A percentile compares a stretch with the other conserved stretches of the same genome.
These are phyloP conservation scores for Quillaja saponaria DNA, from an alignment of 306 rosid species.

Conservation along the genomic window DNA sequence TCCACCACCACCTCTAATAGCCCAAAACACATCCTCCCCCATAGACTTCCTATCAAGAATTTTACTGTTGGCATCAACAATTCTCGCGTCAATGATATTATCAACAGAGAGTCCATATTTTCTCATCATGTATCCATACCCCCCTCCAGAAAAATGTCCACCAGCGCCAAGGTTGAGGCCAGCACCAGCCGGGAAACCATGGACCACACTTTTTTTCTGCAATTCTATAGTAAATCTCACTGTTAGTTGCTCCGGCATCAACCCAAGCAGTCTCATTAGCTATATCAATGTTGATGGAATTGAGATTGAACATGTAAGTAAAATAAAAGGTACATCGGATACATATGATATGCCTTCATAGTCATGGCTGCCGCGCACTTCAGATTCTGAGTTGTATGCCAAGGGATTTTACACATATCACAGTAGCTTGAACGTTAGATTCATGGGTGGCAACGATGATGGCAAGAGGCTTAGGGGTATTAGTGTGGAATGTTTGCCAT, in stretches of 20 bases:
- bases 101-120: constrained; percentile 48
- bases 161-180: constrained; percentile 47
- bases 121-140: constrained; percentile 51
- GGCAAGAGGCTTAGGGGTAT: constrained; percentile 53
- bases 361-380: constrained; percentile 78
- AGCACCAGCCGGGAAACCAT: constrained; percentile 48
- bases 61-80: constrained; percentile 38
- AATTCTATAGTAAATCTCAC: constrained; percentile 42
- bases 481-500: constrained; percentile 51
- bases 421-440: constrained; percentile 54
- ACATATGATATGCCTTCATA: constrained; percentile 64
- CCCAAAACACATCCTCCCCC: constrained; percentile 53
- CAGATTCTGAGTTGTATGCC: constrained; percentile 61
- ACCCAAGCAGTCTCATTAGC: constrained; percentile 58
- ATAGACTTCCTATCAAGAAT: constrained; percentile 38
- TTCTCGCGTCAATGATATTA: constrained; percentile 35
- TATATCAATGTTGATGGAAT: constrained; percentile 46
- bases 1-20: constrained; percentile 19
- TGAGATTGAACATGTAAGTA: constrained; percentile 67
- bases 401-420: constrained; percentile 51
- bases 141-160: constrained; percentile 44
- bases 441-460: constrained; percentile 61
- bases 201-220: constrained; percentile 37
- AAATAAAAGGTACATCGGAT: constrained; percentile 51
- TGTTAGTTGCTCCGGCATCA: constrained; percentile 53